phyloP scores from a whole-genome alignment of 1,284 basidiomycete species.

The Schizopora paradoxa region DNA sequence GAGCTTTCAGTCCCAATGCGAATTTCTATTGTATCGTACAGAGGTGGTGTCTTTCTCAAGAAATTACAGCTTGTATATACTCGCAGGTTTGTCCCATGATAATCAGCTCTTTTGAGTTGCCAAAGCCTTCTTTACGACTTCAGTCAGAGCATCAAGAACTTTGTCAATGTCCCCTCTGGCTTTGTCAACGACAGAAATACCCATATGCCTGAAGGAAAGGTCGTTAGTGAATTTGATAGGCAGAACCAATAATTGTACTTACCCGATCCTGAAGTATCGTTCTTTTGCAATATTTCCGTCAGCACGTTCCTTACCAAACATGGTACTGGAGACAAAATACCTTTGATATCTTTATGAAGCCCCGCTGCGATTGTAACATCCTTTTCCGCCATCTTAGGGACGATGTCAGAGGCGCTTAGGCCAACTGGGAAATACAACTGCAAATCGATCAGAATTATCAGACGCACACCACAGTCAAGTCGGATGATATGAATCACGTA shows the following conservation, averaged over 20 bases:
- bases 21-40: too few species aligned
- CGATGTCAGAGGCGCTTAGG: conserved; percentile 63
- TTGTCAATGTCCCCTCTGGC: conserved; percentile 73
- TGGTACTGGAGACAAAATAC: conserved; percentile 40
- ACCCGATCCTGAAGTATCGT: conserved; percentile 79
- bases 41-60: too few species aligned
- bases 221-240: conserved; percentile 1
- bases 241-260: conserved; percentile 26
- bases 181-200: conserved; percentile 70
- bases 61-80: too few species aligned
- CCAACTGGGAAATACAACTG: conserved; percentile 81
- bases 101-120: too few species aligned
- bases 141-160: conserved; percentile 65
- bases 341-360: conserved; percentile 83
- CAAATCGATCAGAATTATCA: too few species aligned
- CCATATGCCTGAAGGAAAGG: conserved; percentile 72
- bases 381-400: conserved; percentile 64
- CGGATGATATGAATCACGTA: conserved; percentile 28
- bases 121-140: too few species aligned
- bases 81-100: too few species aligned
- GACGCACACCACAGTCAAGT: conserved; percentile 1
- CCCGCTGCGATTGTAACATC: conserved; percentile 88
- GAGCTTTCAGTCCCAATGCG: too few species aligned
- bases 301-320: conserved; percentile 9
- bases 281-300: conserved; percentile 3